Percentiles rank a stretch among this genome's conserved stretches.
phyloP scores from a whole-genome alignment of 768 basidiomycete genomes.

The Boletus sp. region DNA sequence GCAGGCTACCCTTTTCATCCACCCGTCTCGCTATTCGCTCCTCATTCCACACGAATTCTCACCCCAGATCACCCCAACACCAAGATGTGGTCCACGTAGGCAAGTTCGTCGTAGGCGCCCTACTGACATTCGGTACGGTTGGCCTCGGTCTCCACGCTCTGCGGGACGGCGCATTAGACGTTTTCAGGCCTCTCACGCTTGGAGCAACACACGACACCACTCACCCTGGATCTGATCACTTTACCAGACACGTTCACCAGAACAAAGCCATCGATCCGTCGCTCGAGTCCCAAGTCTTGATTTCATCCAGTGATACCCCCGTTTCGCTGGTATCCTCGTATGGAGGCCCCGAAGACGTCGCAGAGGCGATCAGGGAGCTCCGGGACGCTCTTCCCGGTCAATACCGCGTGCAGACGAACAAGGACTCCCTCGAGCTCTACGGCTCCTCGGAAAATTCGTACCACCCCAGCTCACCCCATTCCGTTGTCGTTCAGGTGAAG shows the following conservation, averaged over 20 bases:
- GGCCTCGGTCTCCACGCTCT: conserved; percentile 21
- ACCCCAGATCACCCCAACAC: neutral
- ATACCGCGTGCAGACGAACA: conserved; percentile 51
- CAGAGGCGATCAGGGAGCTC: conserved; percentile 54
- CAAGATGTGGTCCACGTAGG: conserved; percentile 7
- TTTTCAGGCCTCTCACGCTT: conserved; percentile 7
- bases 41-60: neutral
- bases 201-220: neutral
- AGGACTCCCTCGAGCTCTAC: conserved; percentile 48
- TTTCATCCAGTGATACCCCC: neutral
- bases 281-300: neutral
- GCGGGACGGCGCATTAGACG: neutral
- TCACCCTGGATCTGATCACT: neutral
- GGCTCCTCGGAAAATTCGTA: conserved; percentile 73
- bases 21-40: neutral
- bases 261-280: neutral
- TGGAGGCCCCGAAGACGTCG: conserved; percentile 46
- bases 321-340: conserved; percentile 32
- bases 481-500: conserved; percentile 54
- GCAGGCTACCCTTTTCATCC: neutral
- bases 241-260: conserved; percentile 1
- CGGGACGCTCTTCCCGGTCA: conserved; percentile 43
- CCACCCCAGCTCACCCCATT: conserved; percentile 56
- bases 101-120: conserved; percentile 16
- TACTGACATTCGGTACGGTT: conserved; percentile 21